These are phyloP conservation scores for Excoecaria cochinchinensis DNA, from an alignment of 345 rosid species.

Conservation along the genomic window DNA sequence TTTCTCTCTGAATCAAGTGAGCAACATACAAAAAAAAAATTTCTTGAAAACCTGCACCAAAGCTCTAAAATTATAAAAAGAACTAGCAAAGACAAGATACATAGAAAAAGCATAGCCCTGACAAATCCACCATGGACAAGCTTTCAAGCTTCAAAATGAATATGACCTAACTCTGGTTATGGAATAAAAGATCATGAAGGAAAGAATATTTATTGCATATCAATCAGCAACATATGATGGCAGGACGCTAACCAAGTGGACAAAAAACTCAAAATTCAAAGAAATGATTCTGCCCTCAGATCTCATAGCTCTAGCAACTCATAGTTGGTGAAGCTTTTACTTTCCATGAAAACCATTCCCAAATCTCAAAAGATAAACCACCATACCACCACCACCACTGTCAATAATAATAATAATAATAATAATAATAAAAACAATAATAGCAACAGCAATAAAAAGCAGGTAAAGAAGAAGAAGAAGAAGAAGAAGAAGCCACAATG, in stretches of 20 bases:
- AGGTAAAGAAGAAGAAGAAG: not conserved
- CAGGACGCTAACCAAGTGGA: not conserved
- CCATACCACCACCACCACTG: not conserved
- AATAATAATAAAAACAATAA: too few relatives aligned
- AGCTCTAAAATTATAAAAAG: too few relatives aligned
- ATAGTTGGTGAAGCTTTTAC: not conserved
- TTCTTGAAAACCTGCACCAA: too few relatives aligned
- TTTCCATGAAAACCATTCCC: slow-evolving; percentile 21
- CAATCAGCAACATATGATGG: not conserved
- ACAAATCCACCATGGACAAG: too few relatives aligned
- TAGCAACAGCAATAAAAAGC: not conserved
- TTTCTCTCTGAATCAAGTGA: not conserved
- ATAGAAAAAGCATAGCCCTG: not conserved
- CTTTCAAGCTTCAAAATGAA: too few relatives aligned
- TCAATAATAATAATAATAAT: slow-evolving; percentile 7
- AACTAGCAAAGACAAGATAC: too few relatives aligned
- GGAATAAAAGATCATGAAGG: not conserved
- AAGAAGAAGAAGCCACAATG: not conserved
- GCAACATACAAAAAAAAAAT: too few relatives aligned
- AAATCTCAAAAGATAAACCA: slow-evolving; percentile 7
- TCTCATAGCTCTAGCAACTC: slow-evolving; percentile 2
- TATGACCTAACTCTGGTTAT: too few relatives aligned
- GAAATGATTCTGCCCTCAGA: slow-evolving; percentile 19
- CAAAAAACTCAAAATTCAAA: not conserved
- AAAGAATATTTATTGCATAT: not conserved